A percentile compares a stretch with the other conserved stretches of the same genome.
These are phyloP conservation scores for Dothistroma septosporum DNA, from an alignment of 2,329 filamentous ascomycete genomes.

Conservation along the genomic window DNA sequence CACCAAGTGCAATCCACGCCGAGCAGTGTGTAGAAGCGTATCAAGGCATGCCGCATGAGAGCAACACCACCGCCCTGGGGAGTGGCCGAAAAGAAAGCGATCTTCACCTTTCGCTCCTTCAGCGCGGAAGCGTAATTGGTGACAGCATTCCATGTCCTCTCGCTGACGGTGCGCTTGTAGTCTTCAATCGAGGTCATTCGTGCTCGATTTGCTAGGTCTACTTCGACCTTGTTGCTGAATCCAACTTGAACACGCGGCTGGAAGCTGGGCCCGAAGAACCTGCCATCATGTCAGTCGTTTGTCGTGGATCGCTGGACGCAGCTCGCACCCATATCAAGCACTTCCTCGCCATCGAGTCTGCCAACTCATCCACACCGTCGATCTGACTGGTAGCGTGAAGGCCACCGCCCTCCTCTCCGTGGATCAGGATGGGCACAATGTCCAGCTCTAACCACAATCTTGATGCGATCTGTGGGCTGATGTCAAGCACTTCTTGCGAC, in stretches of 20 bases:
- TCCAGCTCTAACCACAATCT: conserved; percentile 73
- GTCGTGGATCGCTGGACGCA: no score
- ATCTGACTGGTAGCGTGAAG: conserved; percentile 66
- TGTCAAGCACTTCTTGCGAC: conserved; percentile 54
- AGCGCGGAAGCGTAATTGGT: conserved; percentile 61
- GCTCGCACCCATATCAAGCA: conserved; percentile 52
- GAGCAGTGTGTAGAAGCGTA: conserved; percentile 64
- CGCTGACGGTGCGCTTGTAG: conserved; percentile 59
- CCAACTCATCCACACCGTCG: conserved; percentile 67
- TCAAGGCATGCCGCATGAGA: conserved; percentile 73
- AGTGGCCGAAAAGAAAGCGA: conserved; percentile 76
- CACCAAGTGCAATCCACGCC: conserved; percentile 71
- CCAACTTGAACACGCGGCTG: conserved; percentile 64
- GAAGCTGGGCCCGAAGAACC: conserved; percentile 68
- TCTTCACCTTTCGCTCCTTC: conserved; percentile 59
- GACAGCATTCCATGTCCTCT: conserved; percentile 62
- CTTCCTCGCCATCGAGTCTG: conserved; percentile 76
- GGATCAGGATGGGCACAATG: conserved; percentile 65
- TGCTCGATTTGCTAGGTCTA: conserved; percentile 63
- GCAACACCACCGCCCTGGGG: conserved; percentile 80
- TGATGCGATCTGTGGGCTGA: conserved; percentile 63
- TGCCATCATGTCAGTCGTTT: neutral
- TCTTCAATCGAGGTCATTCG: conserved; percentile 55
- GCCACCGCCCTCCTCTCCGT: conserved; percentile 62
- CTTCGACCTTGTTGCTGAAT: conserved; percentile 64